A percentile compares a stretch with the other conserved stretches of the same genome.
These are phyloP conservation scores for Podaxis sp. DNA, from an alignment of 768 basidiomycete genomes.

Conservation along the genomic window DNA sequence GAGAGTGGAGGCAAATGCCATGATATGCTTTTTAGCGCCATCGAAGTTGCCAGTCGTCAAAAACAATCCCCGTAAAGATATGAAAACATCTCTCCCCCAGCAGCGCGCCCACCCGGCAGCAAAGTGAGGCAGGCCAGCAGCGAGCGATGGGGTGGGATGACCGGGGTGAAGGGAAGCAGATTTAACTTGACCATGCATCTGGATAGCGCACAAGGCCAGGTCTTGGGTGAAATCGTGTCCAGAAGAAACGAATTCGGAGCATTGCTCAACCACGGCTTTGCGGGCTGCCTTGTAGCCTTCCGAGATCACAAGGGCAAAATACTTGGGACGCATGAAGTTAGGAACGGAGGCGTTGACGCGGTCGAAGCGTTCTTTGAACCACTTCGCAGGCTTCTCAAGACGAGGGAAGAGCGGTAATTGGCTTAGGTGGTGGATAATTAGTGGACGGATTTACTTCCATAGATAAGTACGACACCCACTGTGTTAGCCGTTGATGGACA, in stretches of 20 bases:
- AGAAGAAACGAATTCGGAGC: conserved; percentile 77
- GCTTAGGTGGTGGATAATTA: conserved; percentile 30
- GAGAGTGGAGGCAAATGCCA: conserved; percentile 88
- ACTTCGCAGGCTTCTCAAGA: conserved; percentile 65
- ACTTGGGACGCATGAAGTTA: conserved; percentile 90
- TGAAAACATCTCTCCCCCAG: conserved; percentile 96
- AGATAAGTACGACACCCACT: conserved; percentile 43
- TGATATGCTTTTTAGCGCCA: conserved; percentile 84
- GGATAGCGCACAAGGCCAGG: conserved; percentile 78
- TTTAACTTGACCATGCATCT: conserved; percentile 88
- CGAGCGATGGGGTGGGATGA: conserved; percentile 71
- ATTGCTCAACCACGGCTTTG: conserved; percentile 77
- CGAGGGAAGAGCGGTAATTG: conserved; percentile 62
- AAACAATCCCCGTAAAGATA: conserved; percentile 90
- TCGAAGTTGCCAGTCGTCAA: conserved; percentile 87
- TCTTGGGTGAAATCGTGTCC: conserved; percentile 90
- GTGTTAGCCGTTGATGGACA: conserved; percentile 59
- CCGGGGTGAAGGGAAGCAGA: conserved; percentile 85
- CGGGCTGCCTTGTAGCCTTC: conserved; percentile 93
- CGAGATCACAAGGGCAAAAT: conserved; percentile 88
- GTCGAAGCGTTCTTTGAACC: conserved; percentile 89
- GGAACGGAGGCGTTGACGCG: conserved; percentile 70
- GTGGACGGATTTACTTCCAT: neutral
- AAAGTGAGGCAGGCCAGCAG: conserved; percentile 96
- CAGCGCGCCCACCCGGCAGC: conserved; percentile 90